These are phyloP conservation scores for Pyrenochaeta sp. DNA, from an alignment of 2,329 filamentous ascomycete genomes.

Conservation along the genomic window DNA sequence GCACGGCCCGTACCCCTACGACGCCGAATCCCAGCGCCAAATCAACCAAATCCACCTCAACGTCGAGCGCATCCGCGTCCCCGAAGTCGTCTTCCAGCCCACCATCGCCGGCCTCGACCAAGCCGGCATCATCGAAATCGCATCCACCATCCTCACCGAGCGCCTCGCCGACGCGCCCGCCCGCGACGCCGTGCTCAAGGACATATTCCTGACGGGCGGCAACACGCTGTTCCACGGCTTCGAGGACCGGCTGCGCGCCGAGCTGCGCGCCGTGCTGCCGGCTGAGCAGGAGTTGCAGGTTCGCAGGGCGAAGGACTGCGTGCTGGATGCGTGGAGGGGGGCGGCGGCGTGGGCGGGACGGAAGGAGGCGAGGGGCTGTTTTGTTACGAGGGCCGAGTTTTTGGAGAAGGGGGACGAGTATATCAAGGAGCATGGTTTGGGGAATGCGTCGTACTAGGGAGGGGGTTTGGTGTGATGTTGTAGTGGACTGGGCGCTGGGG, in stretches of 20 bases:
- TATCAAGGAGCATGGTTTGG: conserved; percentile 72
- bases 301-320: conserved; percentile 75
- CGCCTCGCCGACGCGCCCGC: conserved; percentile 67
- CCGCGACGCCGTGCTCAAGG: conserved; percentile 75
- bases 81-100: conserved; percentile 92
- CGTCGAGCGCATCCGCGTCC: conserved; percentile 92
- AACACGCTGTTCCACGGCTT: conserved; percentile 87
- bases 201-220: conserved; percentile 95
- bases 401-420: conserved; percentile 92
- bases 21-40: conserved; percentile 79
- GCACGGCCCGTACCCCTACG: conserved; percentile 85
- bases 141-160: conserved; percentile 86
- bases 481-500: no score
- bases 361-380: conserved; percentile 67
- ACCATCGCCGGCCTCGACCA: conserved; percentile 92
- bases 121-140: conserved; percentile 90
- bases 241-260: conserved; percentile 79
- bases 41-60: conserved; percentile 92
- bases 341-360: conserved; percentile 82
- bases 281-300: conserved; percentile 72
- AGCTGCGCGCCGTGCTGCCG: conserved; percentile 74
- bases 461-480: no score
- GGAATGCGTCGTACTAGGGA: conserved; percentile 44
- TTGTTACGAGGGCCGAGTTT: conserved; percentile 83
- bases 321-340: conserved; percentile 92